Base-by-base conservation (phyloP, 495 filamentous ascomycete species). In the Penicillium fimorum region DNA sequence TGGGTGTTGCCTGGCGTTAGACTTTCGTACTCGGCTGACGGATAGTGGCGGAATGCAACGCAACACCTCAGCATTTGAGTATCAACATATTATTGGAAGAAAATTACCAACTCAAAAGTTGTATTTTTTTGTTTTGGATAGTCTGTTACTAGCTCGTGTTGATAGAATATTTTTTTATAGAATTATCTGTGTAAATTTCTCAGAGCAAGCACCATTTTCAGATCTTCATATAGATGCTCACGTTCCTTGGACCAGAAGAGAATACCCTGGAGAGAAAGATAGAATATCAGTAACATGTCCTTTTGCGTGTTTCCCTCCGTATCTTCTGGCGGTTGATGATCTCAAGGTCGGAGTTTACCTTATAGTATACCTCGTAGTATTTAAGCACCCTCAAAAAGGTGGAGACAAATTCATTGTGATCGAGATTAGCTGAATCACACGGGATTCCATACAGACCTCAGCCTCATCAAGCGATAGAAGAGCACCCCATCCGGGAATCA, bases 361-460 rank as follows among this genome's bases (percentile, higher is more conserved):
- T 74, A 70, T 79, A 61, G 71, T 84, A 80, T 42, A 59, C 56
- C 53, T 81, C 74, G 71, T 79, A 61, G 71, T 84, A 80, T 58
- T 82, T 72, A 47, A 84, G 53, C 69, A 82, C 57, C 51, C 79
- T 67, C 33, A 82, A 60, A 65, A 82, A 83, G 35, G 80, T 75
- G 6, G 76, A 76, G 6, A 80, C 77, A 13, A 80, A 66, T 18
- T 66, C 70, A 57, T 80, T 79, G 5, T 75, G 68, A 43, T 67
- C 45, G 2, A 77, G 65, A 48, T 74, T 67, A 22, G 59, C 52
- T 4, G 63, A 51, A 32, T 57, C 62, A 15, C 62, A 15, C 76
- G 72, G 6, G 64, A 55, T 60, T 79, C 70, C 59, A 79, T 70
- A 35, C 78, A 79, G 9, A 78, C 66, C 50, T 80, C 77, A 12